These are phyloP conservation scores for Suillus brevipes DNA, from an alignment of 768 basidiomycete species.

Conservation along the genomic window DNA sequence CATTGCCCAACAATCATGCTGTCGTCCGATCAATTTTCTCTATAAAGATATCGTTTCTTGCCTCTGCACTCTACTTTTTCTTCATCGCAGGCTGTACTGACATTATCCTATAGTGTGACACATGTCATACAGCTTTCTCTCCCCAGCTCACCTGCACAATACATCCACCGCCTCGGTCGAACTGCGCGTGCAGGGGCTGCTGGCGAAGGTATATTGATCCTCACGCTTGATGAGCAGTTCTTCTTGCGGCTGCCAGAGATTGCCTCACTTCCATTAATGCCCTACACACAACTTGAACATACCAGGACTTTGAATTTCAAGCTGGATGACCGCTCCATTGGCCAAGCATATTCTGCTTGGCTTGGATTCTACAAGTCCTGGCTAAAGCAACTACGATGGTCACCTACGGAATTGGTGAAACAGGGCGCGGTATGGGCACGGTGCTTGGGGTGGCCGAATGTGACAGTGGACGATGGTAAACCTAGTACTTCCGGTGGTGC, in stretches of 20 bases:
- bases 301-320: slow-evolving; percentile 23
- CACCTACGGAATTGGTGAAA: slow-evolving; percentile 39
- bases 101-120: slow-evolving; percentile 43
- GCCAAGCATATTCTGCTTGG: slow-evolving; percentile 53
- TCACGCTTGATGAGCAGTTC: slow-evolving; percentile 48
- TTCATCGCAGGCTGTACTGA: neutral
- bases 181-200: slow-evolving; percentile 73
- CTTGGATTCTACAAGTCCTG: slow-evolving; percentile 57
- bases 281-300: slow-evolving; percentile 24
- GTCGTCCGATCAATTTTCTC: neutral
- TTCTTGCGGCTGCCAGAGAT: slow-evolving; percentile 48
- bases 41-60: neutral
- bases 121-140: slow-evolving; percentile 63
- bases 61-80: neutral
- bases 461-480: neutral
- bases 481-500: neutral
- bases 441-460: slow-evolving; percentile 3
- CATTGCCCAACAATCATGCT: neutral
- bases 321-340: slow-evolving; percentile 43
- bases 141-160: slow-evolving; percentile 71
- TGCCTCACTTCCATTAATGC: slow-evolving; percentile 41
- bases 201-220: slow-evolving; percentile 58
- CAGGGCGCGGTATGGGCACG: slow-evolving; percentile 22
- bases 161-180: slow-evolving; percentile 77
- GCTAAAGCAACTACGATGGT: slow-evolving; percentile 39